Evolutionary conservation across 1,284 basidiomycete genomes (phyloP), one percentile per base, ranked within the genome.

Genomic region (Leucoagaricus sp.): DNA sequence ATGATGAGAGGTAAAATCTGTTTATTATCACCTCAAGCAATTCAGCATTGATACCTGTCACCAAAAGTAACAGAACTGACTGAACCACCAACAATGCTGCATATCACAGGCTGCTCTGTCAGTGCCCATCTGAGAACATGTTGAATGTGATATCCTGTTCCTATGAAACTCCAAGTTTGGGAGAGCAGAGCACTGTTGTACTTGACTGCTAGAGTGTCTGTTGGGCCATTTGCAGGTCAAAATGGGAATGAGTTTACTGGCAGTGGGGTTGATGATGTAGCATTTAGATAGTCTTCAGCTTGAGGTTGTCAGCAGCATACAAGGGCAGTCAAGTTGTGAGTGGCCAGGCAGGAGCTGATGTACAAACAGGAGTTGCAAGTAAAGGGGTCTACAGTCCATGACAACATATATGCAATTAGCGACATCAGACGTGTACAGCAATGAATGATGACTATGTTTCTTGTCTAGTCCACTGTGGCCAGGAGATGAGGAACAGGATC

Each of bases 61-160:
- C n/a, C n/a, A n/a, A n/a, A n/a, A 49, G 15, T 38, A 53, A 46
- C 50, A 38, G 53, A 79, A 89, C 67, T 66, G 93, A 93, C 80
- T 61, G 92, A 94, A 56, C 95, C 93, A 48, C 95, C 95, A 26
- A 98, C 70, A 34, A 98, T 83, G 65, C 91, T 93, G 63, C 98
- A 92, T 9, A 94, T 96, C 23, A 97, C 84, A 3, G 94, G 93
- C 60, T 87, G 80, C 7, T 94, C 96, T 3, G 86, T 78, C 67
- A 98, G 77, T 0, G 94, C 95, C 68, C 90, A 88, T 67, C 89
- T 87, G 45, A 98, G 76, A 25, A 97, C 85, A 44, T 87, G 81
- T 70, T 94, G 91, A 3, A 97, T 75, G 42, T 95, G 80, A 28
- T 88, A 89, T n/a, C 91, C 86, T 49, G 86, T 93, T 3, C 95